These are phyloP conservation scores for Thielaviopsis musarum DNA, from an alignment of 2,329 filamentous ascomycete genomes.

Conservation along the genomic window DNA sequence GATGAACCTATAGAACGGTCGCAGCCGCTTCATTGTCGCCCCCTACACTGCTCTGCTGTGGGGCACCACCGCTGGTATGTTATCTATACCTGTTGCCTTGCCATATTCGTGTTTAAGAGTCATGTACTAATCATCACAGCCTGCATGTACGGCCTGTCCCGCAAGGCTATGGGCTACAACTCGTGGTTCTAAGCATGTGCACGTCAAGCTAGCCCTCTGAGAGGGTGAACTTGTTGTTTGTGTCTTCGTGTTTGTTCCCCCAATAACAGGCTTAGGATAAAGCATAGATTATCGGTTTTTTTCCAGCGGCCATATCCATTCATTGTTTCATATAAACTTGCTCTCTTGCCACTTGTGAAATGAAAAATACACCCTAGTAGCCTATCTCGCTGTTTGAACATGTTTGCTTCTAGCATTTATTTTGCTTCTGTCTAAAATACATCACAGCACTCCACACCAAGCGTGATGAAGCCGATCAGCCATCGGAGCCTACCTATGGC, in stretches of 20 bases:
- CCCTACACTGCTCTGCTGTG: constrained; percentile 52
- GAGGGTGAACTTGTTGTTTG: background rate
- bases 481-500: background rate
- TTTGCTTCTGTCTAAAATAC: constrained; percentile 13
- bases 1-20: constrained; percentile 33
- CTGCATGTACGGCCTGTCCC: constrained; percentile 54
- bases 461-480: background rate
- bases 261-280: background rate
- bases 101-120: background rate
- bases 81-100: background rate
- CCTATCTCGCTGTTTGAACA: background rate
- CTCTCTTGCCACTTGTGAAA: background rate
- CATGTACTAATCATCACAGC: constrained; percentile 22
- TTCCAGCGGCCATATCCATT: background rate
- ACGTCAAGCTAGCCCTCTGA: background rate
- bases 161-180: constrained; percentile 63
- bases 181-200: constrained; percentile 45
- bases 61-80: constrained; percentile 45
- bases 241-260: background rate
- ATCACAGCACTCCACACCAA: constrained; percentile 6
- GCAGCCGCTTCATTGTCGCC: constrained; percentile 46
- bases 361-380: no score
- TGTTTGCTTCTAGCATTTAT: background rate
- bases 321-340: background rate
- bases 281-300: background rate